Evolutionary conservation across 306 rosid genomes (phyloP), one percentile per base, ranked within the genome.

Genomic region (Abrus pulchellus): DNA sequence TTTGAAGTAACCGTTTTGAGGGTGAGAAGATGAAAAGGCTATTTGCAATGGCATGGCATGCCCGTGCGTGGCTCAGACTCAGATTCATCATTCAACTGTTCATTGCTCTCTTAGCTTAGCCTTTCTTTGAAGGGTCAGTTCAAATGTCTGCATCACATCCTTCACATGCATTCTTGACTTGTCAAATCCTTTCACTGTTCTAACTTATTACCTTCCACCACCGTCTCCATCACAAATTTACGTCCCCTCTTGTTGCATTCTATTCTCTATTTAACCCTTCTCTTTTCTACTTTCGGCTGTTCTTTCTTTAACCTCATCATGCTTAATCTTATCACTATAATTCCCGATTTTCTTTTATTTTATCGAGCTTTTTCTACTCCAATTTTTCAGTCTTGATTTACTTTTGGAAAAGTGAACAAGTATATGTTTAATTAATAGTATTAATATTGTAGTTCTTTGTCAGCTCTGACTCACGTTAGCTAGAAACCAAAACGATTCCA

Each of bases 121-220:
- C 64, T 41, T 38, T 52, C 63, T 49, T 60, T 53, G 75, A 77
- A 65, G 48, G 82, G 87, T 88, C 86, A 85, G 69, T 49, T 83
- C 89, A 88, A 45, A 77, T n/a, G 89, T 88, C 89, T 79, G 74
- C 68, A 60, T 84, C 84, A 76, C 66, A 66, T 32, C 79, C 60
- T 7, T 85, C 85, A 85, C 85, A 85, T 77, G 86, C 84, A 66
- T 53, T 74, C 28, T 77, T 56, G 83, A 81, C 83, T 83, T 78
- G 89, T 88, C 91, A 88, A 78, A 81, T 88, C 91, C 63, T 69
- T 63, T 73, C 52, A 11, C 34, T 20, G 10, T 11, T 30, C 3
- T 9, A 47, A 44, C 13, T 47, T 8, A 9, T 7, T 9, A 7
- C 36, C 8, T 27, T 5, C 36, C 53, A 43, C 6, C 14, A 20